Base-by-base conservation (phyloP, 73 alveolate genomes). In the Tetrahymena thermophila region DNA sequence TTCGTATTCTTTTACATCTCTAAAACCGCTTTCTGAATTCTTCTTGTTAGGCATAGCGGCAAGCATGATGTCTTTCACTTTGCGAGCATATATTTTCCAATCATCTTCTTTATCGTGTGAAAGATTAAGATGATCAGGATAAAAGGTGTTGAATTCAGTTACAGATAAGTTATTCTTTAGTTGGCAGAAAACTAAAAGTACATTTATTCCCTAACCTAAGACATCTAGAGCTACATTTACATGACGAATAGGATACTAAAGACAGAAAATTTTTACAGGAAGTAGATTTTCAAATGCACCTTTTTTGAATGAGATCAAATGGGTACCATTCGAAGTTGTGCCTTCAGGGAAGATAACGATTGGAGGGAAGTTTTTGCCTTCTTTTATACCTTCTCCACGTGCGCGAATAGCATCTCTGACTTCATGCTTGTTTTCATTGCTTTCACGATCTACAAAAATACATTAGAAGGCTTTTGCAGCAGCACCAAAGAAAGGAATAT, bases 291-390 rank as follows among this genome's bases (percentile, higher is more conserved):
- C 96, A 94, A 97, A 97, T 17, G 99, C 99, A 0, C 99, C 99
- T 93, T 94, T 97, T 93, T 97, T 97, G 96, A 97, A 97, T 28
- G 95, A 94, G 93, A 93, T 93, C 43, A 97, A 44, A 94, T 97
- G 96, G 93, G 96, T 96, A 38, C 98, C 98, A 95, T 96, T 96
- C 16, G 98, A 96, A 16, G 98, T 95, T 34, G 99, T 97, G 35
- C 99, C 99, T 96, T 97, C 99, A 28, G 99, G 99, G 83, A 97
- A 97, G 25, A 97, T 94, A 56, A 96, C 94, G 43, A 97, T 94
- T 35, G 98, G 97, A 85, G 98, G 96, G 35, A 96, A 97, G 35
- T 40, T 89, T 94, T 97, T 96, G 13, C 98, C 98, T 83, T 97
- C 94, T 96, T 96, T 96, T 94, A 96, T 96, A 34, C 93, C 96